Evolutionary conservation across 257 asterid genomes (phyloP), one percentile per base, ranked within the genome.

Genomic region (Solanum ahanhuiri): DNA sequence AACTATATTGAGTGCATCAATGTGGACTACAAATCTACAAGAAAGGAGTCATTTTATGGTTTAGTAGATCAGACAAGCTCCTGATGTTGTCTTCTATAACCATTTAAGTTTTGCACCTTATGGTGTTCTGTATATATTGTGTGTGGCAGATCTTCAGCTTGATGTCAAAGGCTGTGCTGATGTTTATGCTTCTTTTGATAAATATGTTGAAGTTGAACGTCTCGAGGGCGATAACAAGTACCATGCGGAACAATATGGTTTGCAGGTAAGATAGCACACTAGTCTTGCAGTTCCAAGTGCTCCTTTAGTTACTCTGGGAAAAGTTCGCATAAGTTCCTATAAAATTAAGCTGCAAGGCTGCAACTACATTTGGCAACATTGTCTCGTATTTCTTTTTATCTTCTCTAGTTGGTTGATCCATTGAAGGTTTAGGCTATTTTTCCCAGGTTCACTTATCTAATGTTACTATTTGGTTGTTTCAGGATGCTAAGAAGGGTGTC

Each of bases 401-500:
- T 75, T 75, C 33, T 22, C 82, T 12, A 22, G 57, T 37, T 37
- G 33, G 33, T 5, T 75, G 57, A 6, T 37, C 57, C 11, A 12
- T 75, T 75, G 57, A 37, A 9, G 57, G 82, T 75, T 54, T 75
- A n/a, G 33, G 57, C 33, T 75, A 22, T 37, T 37, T 75, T 37
- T 37, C 57, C 57, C 5, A 37, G 57, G n/a, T 37, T 37, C 57
- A 37, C 33, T 75, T 75, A 37, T 75, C 20, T 75, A 75, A 35
- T 39, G 30, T 37, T 75, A 64, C 87, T 10, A 72, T 63, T 23
- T 88, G 82, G 83, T 83, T 70, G 84, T 86, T 91, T 72, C 89
- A 96, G 99, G 99, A 96, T 94, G 99, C 99, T 51, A 96, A 89
- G 93, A 96, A 95, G 92, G 99, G 99, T 82, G 99, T 94, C 85